Base-by-base conservation (phyloP, 1,139 yeast genomes). In the Saccharomyces hybrid region DNA sequence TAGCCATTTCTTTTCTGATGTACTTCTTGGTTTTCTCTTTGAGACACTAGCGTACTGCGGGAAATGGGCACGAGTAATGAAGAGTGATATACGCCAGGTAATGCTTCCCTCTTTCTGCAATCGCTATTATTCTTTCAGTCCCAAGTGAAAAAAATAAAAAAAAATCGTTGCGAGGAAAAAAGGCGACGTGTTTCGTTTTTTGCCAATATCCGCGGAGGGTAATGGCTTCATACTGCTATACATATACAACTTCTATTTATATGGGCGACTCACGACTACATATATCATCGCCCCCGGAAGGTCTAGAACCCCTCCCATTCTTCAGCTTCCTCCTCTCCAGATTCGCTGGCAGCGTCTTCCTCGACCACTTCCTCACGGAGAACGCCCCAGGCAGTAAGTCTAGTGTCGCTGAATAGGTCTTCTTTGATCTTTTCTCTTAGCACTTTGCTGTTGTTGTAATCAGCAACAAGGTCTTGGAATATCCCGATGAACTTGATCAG, bases 321-420 rank as follows among this genome's bases (percentile, higher is more conserved):
- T 32, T 77, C 78, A 16, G 52, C 68, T 4, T 65, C 74, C 8
- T 64, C 68, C 16, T 56, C 62, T 2, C 58, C 62, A 13, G 61
- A 66, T 4, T 61, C 67, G 8, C 62, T 66, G 26, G 60, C 68
- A 13, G 60, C 64, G 27, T 64, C 66, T 11, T 61, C 68, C 8
- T 59, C 62, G n/a, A 52, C 62, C 3, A 56, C 62, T 2, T 57
- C 63, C 13, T 55, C 62, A 2, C 57, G 62, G 34, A 70, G 73
- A 8, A 83, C 75, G 6, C 84, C 86, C 96, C 96, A 88, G 46
- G 75, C 75, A 41, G 70, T 70, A 55, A 89, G 75, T 65, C 95
- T 78, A 38, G 74, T 72, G 67, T 90, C 96, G 1, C 74, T 74
- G 54, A 88, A 73, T 1, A 91, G 78, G 48, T 88, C 95, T 48